Evolutionary conservation across 2,329 filamentous ascomycete genomes (phyloP).

Genomic region (Alternaria ventricosa): DNA sequence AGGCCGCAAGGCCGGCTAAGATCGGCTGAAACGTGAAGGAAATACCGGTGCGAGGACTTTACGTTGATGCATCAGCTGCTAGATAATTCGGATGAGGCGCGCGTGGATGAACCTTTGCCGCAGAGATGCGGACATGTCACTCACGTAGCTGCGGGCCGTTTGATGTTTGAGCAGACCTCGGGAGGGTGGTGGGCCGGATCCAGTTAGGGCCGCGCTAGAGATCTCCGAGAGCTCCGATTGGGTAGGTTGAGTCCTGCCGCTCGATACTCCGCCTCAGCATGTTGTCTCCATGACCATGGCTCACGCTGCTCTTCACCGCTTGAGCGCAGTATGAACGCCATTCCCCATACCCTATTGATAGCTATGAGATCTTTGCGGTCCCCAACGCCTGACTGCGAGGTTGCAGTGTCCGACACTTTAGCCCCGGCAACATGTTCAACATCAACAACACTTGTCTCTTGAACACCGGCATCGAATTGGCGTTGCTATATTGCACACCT

Average conservation of each 20-base stretch:
- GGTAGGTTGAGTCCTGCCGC: neutral
- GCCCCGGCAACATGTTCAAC: conserved; percentile 95
- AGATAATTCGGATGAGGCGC: neutral
- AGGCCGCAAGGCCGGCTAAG: neutral
- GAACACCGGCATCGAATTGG: conserved; percentile 40
- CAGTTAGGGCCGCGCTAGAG: neutral
- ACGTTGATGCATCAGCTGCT: neutral
- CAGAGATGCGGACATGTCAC: neutral
- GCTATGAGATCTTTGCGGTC: conserved; percentile 56
- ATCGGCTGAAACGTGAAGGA: neutral
- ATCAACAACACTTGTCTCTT: conserved; percentile 80
- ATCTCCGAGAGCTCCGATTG: neutral
- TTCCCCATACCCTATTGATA: neutral
- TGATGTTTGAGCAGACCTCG: neutral
- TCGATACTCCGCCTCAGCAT: neutral
- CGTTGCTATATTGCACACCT: neutral
- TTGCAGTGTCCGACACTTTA: conserved; percentile 87
- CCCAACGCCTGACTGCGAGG: conserved; percentile 82
- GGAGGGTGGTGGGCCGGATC: neutral
- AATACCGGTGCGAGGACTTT: neutral
- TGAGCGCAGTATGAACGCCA: neutral
- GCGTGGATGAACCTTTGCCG: neutral
- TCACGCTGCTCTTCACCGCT: neutral
- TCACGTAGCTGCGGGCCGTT: neutral
- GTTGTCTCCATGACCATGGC: neutral